These are phyloP conservation scores for Lentinula detonsa DNA, from an alignment of 768 basidiomycete genomes.

Conservation along the genomic window DNA sequence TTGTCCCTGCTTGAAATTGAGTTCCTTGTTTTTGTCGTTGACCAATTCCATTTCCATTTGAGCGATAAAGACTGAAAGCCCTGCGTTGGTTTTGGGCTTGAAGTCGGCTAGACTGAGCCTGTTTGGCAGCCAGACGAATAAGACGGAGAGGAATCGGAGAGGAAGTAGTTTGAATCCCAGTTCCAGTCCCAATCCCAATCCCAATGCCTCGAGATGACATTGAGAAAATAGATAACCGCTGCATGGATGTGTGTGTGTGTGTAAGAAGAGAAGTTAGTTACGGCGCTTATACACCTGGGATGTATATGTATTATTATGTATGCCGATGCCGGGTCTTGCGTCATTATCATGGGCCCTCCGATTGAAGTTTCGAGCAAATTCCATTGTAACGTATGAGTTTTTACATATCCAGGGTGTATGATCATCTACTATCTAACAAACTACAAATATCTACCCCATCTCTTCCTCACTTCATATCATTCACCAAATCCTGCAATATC, in stretches of 20 bases:
- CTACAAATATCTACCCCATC: not conserved
- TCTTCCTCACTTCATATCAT: slow-evolving; percentile 20
- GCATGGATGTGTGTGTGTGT: not conserved
- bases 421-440: not conserved
- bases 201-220: too few species aligned
- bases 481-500: slow-evolving; percentile 56
- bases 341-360: not conserved
- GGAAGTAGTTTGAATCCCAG: not conserved
- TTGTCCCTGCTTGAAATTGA: not conserved
- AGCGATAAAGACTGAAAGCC: not conserved
- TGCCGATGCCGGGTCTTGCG: not conserved
- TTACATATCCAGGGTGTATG: too few species aligned
- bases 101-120: too few species aligned
- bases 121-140: not conserved
- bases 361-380: not conserved
- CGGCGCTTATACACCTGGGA: not conserved
- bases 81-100: not conserved
- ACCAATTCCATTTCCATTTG: not conserved
- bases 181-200: too few species aligned
- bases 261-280: not conserved
- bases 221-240: not conserved
- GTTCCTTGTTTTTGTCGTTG: not conserved
- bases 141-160: not conserved
- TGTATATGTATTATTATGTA: too few species aligned
- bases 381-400: too few species aligned